Conservation (phyloP, 768 basidiomycete genomes). For the Pluteus cervinus region DNA sequence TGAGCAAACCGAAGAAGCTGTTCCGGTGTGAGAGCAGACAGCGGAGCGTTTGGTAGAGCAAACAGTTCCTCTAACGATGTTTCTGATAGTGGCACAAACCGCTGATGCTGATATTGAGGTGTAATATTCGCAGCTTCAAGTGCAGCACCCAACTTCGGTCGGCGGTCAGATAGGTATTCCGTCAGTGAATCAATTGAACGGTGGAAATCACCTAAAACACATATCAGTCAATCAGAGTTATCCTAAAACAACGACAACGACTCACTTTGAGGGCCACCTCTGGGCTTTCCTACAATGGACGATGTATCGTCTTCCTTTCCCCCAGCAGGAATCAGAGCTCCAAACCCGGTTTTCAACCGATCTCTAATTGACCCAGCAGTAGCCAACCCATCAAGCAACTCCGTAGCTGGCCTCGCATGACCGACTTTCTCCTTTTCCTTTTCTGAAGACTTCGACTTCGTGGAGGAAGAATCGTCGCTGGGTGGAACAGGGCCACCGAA, state of each 20-base stretch:
- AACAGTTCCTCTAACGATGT: constrained; percentile 72
- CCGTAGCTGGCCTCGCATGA: constrained; percentile 21
- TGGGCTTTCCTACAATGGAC: constrained; percentile 37
- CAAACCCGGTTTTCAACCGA: constrained; percentile 46
- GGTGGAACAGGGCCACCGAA: constrained; percentile 67
- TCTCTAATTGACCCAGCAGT: constrained; percentile 39
- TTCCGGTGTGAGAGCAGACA: constrained; percentile 70
- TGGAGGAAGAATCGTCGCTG: constrained; percentile 8
- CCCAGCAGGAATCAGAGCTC: constrained; percentile 36
- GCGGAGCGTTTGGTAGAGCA: constrained; percentile 66
- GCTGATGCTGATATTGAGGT: constrained; percentile 59
- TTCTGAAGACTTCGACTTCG: constrained; percentile 4
- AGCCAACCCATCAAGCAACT: constrained; percentile 26
- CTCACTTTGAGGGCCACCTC: constrained; percentile 27
- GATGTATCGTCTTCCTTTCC: constrained; percentile 60
- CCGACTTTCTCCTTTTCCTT: constrained; percentile 10
- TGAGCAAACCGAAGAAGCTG: constrained; percentile 87
- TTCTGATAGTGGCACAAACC: constrained; percentile 65
- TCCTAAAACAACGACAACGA: not conserved
- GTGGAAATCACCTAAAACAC: constrained; percentile 45
- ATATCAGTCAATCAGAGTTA: not conserved
- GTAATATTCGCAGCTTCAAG: constrained; percentile 65
- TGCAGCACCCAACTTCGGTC: constrained; percentile 79
- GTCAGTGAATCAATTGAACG: constrained; percentile 84
- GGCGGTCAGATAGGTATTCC: constrained; percentile 82